Conservation (phyloP, 169 alveolate species). For the Eimeria tenella region DNA sequence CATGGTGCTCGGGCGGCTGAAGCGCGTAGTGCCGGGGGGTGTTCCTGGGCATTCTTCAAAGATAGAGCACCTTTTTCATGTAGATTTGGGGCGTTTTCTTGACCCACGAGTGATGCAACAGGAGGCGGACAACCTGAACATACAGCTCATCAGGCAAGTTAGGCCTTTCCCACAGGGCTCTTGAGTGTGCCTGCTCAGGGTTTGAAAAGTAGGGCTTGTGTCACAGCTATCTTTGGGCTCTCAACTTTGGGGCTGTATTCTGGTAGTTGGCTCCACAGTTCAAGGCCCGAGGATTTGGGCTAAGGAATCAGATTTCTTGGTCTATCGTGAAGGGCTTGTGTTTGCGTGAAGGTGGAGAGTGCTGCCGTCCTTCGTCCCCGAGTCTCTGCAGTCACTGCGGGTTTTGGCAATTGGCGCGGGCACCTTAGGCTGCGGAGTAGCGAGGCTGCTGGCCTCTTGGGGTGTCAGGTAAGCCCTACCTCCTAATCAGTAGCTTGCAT, state of each 20-base stretch:
- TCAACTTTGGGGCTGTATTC: neutral
- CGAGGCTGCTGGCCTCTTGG: conserved; percentile 95
- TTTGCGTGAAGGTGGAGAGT: conserved; percentile 90
- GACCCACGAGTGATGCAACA: conserved; percentile 89
- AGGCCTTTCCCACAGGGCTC: neutral
- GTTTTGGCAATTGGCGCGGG: conserved; percentile 94
- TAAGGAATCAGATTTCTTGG: neutral
- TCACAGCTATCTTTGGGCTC: neutral
- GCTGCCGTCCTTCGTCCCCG: conserved; percentile 91
- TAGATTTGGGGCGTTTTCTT: conserved; percentile 87
- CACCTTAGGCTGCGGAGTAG: conserved; percentile 90
- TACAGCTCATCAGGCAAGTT: conserved; percentile 92
- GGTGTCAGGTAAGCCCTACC: conserved; percentile 87
- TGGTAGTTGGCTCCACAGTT: neutral
- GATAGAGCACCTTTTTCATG: conserved; percentile 28
- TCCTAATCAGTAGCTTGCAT: neutral
- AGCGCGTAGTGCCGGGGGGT: neutral
- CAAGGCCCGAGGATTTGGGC: neutral
- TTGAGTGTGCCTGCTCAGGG: neutral
- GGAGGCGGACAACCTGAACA: conserved; percentile 94
- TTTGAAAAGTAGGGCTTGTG: neutral
- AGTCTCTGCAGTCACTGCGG: conserved; percentile 84
- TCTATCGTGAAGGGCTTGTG: neutral
- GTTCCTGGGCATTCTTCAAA: neutral
- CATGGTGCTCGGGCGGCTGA: conserved; percentile 7